A percentile compares a stretch with the other conserved stretches of the same genome.
phyloP scores from a whole-genome alignment of 2,329 filamentous ascomycete species.

The Colletotrichum coccodes region DNA sequence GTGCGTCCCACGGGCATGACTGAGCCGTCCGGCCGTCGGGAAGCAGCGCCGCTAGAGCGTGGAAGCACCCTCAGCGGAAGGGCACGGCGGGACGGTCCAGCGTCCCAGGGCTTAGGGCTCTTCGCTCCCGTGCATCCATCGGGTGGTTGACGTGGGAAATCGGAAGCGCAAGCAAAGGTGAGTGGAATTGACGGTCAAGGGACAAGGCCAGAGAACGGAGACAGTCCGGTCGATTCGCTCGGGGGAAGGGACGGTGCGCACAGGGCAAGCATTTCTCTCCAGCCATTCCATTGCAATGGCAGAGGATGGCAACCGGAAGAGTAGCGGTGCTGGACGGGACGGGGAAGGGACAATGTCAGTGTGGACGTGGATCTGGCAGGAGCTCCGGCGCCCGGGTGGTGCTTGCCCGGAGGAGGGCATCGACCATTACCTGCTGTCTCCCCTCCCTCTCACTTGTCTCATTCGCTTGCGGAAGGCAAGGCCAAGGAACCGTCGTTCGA shows the following conservation, averaged over 20 bases:
- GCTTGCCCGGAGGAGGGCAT: neutral
- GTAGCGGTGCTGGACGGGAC: neutral
- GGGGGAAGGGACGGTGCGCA: neutral
- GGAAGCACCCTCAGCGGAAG: neutral
- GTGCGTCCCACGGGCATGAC: neutral
- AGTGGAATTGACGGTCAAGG: neutral
- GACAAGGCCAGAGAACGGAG: neutral
- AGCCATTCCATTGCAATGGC: neutral
- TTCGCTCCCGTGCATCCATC: neutral
- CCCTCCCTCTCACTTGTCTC: neutral
- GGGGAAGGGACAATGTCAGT: neutral
- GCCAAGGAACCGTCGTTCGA: neutral
- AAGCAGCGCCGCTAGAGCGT: conserved; percentile 15
- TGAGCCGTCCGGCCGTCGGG: conserved; percentile 8
- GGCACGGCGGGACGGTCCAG: conserved; percentile 1
- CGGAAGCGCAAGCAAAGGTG: neutral
- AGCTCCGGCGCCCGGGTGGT: neutral
- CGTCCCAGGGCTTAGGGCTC: neutral
- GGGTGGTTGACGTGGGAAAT: neutral
- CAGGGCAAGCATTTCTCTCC: neutral
- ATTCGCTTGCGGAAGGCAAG: neutral
- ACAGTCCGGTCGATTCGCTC: neutral
- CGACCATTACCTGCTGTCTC: neutral
- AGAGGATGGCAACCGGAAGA: neutral
- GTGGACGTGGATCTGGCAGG: neutral